Evolutionary conservation across 208 protist species (phyloP), one percentile per base, ranked within the genome.

Genomic region (Trypanosoma avium): DNA sequence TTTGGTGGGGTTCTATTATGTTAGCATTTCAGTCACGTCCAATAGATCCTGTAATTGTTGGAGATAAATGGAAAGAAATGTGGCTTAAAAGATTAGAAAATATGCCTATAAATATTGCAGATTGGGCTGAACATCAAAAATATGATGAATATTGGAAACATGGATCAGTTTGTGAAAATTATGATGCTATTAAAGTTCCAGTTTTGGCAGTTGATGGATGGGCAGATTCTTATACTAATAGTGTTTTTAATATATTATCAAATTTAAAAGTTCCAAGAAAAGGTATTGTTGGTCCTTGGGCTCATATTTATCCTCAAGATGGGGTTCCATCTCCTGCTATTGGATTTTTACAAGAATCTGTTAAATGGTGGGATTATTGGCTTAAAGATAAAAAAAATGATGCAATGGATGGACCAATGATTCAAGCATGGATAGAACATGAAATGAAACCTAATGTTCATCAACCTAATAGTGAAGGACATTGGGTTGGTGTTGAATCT

Each of bases 1-100:
- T 85, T 42, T 89, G 82, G 79, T 89, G 79, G 82, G 82, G 82
- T 19, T 76, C 67, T 47, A 70, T 89, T 49, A 82, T 89, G 82
- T 70, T 85, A 49, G 82, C 75, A 21, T 83, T 76, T 46, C 67
- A 74, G 62, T 82, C 73, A 17, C 67, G 61, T 29, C 82, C 79
- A 12, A 67, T 75, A 13, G 75, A 89, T 48, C 63, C 50, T 42
- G 67, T 49, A 27, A 58, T 79, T 48, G 76, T 89, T 22, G 82
- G 79, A 7, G 66, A 81, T 6, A 35, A 58, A 10, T 80, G 73
- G 79, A 75, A 79, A 70, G 66, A 72, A 40, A 58, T 71, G 72
- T 86, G 79, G 74, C 50, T 89, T 40, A 53, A 83, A 33, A 69
- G 76, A 35, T 54, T 89, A 59, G 56, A 79, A 12, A 27, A 63